Base-by-base conservation (phyloP, 768 basidiomycete species). In the Lactarius quietus region DNA sequence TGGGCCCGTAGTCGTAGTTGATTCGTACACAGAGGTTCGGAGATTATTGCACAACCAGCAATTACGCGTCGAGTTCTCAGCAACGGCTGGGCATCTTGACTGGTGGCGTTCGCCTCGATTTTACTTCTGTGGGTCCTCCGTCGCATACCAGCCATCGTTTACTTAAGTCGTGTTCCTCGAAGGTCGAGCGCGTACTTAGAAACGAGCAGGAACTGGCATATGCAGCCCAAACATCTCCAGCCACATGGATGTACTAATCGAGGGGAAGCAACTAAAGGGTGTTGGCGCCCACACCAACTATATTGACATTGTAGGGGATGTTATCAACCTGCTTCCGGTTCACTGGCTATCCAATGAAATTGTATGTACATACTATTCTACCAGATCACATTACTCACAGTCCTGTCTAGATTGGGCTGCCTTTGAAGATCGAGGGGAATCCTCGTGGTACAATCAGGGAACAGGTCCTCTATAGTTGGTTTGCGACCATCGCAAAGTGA, bases 251-350 rank as follows among this genome's bases (percentile, higher is more conserved):
- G 14, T 5, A 3, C 59, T 70, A 12, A 68, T 68, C 38, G 26
- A 31, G 26, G 12, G 72, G 15, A 80, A 81, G 60, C 73, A 78
- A 2, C 75, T 79, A 55, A 64, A 67, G 35, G 68, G 75, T 35
- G 72, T 73, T 17, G 77, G 74, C 6, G 67, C 73, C 18, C 56
- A 61, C 18, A 62, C 66, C 20, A 75, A 68, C 36, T 78, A 73
- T 57, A 72, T 90, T 26, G 87, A 92, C 71, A 80, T 91, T 41
- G 82, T 90, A 8, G 77, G 77, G 48, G 86, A 91, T 68, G 88
- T 91, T 26, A 82, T 88, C 70, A 87, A 90, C 66, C 71, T 80
- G 31, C 64, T 88, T 43, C 84, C 89, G 0, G 73, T 87, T 6
- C 79, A 83, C 64, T 91, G 86, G 87, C 78, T 86, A 33, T 81